phyloP scores from a whole-genome alignment of 2,329 filamentous ascomycete genomes.

The Truncatella angustata region DNA sequence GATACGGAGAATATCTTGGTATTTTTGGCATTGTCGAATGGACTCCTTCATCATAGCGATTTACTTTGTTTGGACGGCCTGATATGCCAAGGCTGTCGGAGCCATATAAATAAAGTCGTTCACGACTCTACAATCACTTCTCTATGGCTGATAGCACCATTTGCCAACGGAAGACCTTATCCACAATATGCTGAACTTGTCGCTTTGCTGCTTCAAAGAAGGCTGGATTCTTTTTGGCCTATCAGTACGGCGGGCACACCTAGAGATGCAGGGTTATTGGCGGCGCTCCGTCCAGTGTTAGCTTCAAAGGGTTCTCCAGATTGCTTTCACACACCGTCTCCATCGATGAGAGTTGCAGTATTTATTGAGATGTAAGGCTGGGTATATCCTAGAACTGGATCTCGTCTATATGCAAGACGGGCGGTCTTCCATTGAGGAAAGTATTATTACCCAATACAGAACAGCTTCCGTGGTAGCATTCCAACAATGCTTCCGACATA shows the following conservation, averaged over 20 bases:
- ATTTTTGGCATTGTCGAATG: background rate
- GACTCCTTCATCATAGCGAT: conserved; percentile 7
- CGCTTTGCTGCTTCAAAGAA: conserved; percentile 36
- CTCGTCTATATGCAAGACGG: background rate
- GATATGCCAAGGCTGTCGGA: conserved; percentile 47
- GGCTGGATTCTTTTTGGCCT: conserved; percentile 27
- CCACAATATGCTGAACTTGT: conserved; percentile 39
- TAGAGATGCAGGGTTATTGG: background rate
- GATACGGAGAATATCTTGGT: background rate
- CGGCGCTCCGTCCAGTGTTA: background rate
- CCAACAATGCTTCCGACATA: conserved; percentile 22
- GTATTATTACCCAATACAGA: conserved; percentile 16
- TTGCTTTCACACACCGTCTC: conserved; percentile 32
- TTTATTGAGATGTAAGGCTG: conserved; percentile 21
- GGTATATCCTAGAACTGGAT: conserved; percentile 15
- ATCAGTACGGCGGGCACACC: conserved; percentile 43
- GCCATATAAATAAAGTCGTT: conserved; percentile 48
- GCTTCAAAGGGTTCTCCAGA: conserved; percentile 34
- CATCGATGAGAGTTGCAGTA: conserved; percentile 19
- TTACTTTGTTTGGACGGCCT: conserved; percentile 37
- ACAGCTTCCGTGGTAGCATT: conserved; percentile 21
- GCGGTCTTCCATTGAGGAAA: background rate
- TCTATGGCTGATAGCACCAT: conserved; percentile 40
- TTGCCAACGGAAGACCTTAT: conserved; percentile 37
- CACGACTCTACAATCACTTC: conserved; percentile 40